phyloP scores from a whole-genome alignment of 169 alveolate species.

The Cryptosporidium canis region DNA sequence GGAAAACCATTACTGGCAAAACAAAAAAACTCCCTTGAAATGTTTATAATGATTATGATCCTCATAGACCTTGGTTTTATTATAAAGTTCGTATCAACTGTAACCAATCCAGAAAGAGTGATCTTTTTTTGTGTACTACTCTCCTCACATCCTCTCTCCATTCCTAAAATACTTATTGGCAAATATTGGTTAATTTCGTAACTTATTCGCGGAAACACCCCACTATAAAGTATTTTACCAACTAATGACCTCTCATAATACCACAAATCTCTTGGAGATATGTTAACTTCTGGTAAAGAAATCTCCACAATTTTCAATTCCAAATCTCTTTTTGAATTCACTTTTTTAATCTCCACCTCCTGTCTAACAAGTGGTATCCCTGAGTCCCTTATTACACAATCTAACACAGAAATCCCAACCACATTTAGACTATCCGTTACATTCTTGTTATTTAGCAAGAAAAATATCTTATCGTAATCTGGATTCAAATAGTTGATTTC shows the following conservation, averaged over 20 bases:
- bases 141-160: background rate
- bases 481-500: constrained; percentile 2
- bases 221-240: constrained; percentile 51
- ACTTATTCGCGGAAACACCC: constrained; percentile 1
- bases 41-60: constrained; percentile 15
- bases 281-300: constrained; percentile 37
- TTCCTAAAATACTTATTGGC: constrained; percentile 22
- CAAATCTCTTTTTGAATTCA: background rate
- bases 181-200: constrained; percentile 20
- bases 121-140: background rate
- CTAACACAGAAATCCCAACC: constrained; percentile 26
- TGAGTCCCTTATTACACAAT: constrained; percentile 5
- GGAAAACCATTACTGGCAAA: constrained; percentile 35
- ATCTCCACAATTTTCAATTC: constrained; percentile 26
- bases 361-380: constrained; percentile 45
- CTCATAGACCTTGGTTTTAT: constrained; percentile 47
- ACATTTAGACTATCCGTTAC: background rate
- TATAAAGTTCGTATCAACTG: constrained; percentile 43
- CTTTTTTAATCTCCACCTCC: constrained; percentile 23
- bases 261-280: constrained; percentile 68
- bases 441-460: background rate
- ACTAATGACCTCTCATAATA: constrained; percentile 42
- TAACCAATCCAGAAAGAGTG: constrained; percentile 33
- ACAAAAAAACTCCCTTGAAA: constrained; percentile 28
- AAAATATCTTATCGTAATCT: background rate